Percentiles rank a stretch among this genome's conserved stretches.
These are phyloP conservation scores for Cucurbita moschata DNA, from an alignment of 306 rosid genomes.

Conservation along the genomic window DNA sequence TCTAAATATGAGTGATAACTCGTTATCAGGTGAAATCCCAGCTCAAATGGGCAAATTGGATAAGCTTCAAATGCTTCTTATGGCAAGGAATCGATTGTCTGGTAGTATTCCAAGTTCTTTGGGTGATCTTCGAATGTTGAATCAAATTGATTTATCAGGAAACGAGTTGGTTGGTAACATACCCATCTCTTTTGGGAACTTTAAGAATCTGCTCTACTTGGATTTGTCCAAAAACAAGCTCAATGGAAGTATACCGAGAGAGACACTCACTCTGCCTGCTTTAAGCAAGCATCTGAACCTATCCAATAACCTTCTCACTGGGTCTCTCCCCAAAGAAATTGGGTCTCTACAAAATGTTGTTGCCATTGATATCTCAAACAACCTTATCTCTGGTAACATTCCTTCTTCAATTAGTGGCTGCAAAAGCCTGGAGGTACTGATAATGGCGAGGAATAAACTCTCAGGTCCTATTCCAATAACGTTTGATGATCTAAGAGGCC, in stretches of 20 bases:
- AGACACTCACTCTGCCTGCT: conserved; percentile 29
- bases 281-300: conserved; percentile 37
- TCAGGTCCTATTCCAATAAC: conserved; percentile 45
- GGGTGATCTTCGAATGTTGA: conserved; percentile 40
- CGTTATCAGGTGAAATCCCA: conserved; percentile 47
- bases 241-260: conserved; percentile 42
- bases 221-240: conserved; percentile 50
- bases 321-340: conserved; percentile 40
- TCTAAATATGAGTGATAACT: conserved; percentile 42
- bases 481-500: conserved; percentile 36
- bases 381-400: conserved; percentile 31
- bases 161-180: conserved; percentile 30
- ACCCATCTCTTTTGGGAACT: conserved; percentile 32
- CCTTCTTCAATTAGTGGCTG: conserved; percentile 39
- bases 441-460: conserved; percentile 31
- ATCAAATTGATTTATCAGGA: conserved; percentile 32
- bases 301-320: conserved; percentile 43
- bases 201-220: conserved; percentile 28
- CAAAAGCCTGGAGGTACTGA: conserved; percentile 32
- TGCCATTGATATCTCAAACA: conserved; percentile 43
- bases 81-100: conserved; percentile 34
- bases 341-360: conserved; percentile 17
- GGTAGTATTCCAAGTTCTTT: conserved; percentile 45
- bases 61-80: conserved; percentile 25
- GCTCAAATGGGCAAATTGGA: conserved; percentile 29